A percentile compares a stretch with the other conserved stretches of the same genome.
phyloP scores from a whole-genome alignment of 768 basidiomycete genomes.

The Podaxis rugospora region DNA sequence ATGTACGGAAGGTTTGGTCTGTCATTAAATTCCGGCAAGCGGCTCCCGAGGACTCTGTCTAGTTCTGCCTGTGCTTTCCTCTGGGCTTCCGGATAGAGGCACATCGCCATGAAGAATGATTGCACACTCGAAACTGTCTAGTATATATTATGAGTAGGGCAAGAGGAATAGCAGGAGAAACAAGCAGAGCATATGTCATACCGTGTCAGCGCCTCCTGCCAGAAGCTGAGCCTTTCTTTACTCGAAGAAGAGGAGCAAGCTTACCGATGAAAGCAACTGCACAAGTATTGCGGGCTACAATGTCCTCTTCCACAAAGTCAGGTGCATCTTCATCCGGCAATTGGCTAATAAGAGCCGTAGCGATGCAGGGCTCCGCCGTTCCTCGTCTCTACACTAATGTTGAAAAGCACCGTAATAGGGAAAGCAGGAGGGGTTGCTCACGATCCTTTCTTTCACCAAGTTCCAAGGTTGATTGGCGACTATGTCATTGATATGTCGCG shows the following conservation, averaged over 20 bases:
- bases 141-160: neutral
- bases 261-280: neutral
- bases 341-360: slow-evolving; percentile 1
- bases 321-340: neutral
- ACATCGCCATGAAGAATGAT: slow-evolving; percentile 17
- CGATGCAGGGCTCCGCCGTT: slow-evolving; percentile 2
- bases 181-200: neutral
- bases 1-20: slow-evolving; percentile 19
- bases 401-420: neutral
- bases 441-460: slow-evolving; percentile 25
- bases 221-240: neutral
- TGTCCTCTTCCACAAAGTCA: neutral
- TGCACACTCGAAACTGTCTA: slow-evolving; percentile 12
- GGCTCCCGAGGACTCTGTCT: slow-evolving; percentile 28
- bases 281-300: neutral
- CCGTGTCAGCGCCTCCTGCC: slow-evolving; percentile 13
- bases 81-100: slow-evolving; percentile 16
- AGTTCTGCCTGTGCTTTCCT: slow-evolving; percentile 32
- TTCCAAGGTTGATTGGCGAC: slow-evolving; percentile 30
- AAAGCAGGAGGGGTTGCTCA: slow-evolving; percentile 13
- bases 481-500: slow-evolving; percentile 22
- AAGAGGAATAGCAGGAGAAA: neutral
- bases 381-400: neutral
- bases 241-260: neutral
- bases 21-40: slow-evolving; percentile 23